Evolutionary conservation across 768 basidiomycete genomes (phyloP), one percentile per base, ranked within the genome.

Genomic region (Gloeostereum incarnatum): DNA sequence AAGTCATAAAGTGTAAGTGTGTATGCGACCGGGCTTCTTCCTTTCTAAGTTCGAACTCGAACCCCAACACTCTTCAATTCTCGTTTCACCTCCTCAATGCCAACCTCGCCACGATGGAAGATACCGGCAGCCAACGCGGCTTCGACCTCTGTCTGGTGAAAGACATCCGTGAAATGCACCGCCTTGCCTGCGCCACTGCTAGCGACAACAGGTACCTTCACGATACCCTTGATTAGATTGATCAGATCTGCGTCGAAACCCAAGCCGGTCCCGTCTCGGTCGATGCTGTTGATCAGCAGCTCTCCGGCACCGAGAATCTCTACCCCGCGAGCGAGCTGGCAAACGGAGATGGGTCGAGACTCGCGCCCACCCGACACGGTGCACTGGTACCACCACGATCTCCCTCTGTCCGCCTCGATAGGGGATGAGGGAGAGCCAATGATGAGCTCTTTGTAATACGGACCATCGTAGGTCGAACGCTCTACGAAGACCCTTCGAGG

Each of bases 351-450:
- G 24, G 77, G 78, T 9, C 91, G 78, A 17, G 66, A 47, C 55
- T 91, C 85, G 21, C 96, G 79, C 10, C 96, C 96, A 26, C 96
- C 94, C 1, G 81, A 86, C 33, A 97, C 86, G 8, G 96, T 98
- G 59, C 96, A 98, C 55, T 93, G 91, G 59, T 99, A 99, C 96
- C 94, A 98, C 92, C 96, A 98, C 30, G 78, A 81, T 53, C 76
- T 80, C 30, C 76, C 80, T 38, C 69, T 62, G 45, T 84, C 84
- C 41, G 66, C 62, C 50, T 73, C 73, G 6, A 40, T 6, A 11
- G 63, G 55, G 6, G 60, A 59, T 41, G 68, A 65, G 3, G 61
- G 55, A 30, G 56, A 58, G 1, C 71, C 69, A 39, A 56, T 59
- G 19, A 88, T 57, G 16, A 88, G 57, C 53, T 89, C 86, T 20